Percentiles rank a stretch among this genome's conserved stretches.
Evolutionary conservation across 140 eudicot species (phyloP).

Genomic region (Anethum foeniculum): DNA sequence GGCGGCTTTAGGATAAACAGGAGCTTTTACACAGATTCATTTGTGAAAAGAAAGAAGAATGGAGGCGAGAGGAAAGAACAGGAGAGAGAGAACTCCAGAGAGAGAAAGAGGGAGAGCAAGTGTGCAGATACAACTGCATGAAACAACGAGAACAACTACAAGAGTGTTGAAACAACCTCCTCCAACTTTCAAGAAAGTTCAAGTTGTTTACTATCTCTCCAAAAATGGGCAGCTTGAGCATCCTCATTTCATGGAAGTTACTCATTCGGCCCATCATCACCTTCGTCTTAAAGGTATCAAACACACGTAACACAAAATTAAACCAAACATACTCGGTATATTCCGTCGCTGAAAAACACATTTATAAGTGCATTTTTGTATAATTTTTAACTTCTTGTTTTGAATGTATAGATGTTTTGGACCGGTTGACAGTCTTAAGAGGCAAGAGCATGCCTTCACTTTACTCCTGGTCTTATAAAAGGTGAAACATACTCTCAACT

Average conservation of each 20-base stretch:
- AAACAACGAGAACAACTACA: not conserved
- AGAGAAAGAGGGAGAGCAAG: conserved; percentile 7
- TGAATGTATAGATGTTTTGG: conserved; percentile 53
- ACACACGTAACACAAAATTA: not conserved
- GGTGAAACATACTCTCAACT: conserved; percentile 28
- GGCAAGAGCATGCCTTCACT: conserved; percentile 90
- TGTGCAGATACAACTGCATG: conserved; percentile 8
- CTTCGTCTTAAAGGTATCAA: conserved; percentile 68
- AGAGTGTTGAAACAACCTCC: conserved; percentile 19
- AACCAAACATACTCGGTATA: not conserved
- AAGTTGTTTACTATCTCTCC: conserved; percentile 77
- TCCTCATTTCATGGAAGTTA: conserved; percentile 76
- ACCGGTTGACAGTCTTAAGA: conserved; percentile 57
- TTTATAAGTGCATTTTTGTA: not conserved
- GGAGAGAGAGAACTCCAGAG: conserved; percentile 7
- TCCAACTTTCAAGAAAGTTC: conserved; percentile 62
- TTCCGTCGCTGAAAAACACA: not conserved
- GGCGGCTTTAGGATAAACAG: not conserved
- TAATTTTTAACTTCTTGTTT: not conserved
- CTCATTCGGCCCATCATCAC: conserved; percentile 63
- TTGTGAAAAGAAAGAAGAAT: not conserved
- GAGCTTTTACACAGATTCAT: not conserved
- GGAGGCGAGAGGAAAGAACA: conserved; percentile 11
- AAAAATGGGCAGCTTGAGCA: conserved; percentile 88
- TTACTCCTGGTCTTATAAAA: conserved; percentile 95